These are phyloP conservation scores for Pseudovirgaria hyperparasitica DNA, from an alignment of 2,329 filamentous ascomycete species.

Conservation along the genomic window DNA sequence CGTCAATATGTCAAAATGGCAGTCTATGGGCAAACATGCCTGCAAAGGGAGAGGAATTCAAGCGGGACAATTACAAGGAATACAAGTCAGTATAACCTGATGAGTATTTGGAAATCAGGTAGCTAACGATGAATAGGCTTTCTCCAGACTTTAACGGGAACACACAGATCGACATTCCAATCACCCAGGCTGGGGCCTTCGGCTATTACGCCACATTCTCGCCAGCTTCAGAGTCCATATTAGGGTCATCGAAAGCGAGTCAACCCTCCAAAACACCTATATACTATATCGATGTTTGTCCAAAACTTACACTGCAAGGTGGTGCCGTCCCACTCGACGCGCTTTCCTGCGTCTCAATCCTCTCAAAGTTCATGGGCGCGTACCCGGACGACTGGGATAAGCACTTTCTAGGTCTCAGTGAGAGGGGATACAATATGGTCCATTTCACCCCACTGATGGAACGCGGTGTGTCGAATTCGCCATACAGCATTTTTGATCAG, in stretches of 20 bases:
- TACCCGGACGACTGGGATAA: conserved; percentile 84
- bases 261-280: conserved; percentile 56
- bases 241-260: conserved; percentile 33
- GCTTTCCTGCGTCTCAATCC: conserved; percentile 80
- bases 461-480: conserved; percentile 83
- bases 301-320: conserved; percentile 61
- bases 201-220: conserved; percentile 90
- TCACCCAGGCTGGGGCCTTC: conserved; percentile 74
- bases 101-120: background rate
- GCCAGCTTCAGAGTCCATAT: conserved; percentile 54
- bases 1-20: conserved; percentile 87
- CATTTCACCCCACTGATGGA: conserved; percentile 93
- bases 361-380: conserved; percentile 96
- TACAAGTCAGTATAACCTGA: conserved; percentile 58
- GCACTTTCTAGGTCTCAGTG: conserved; percentile 76
- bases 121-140: conserved; percentile 44
- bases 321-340: conserved; percentile 69
- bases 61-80: conserved; percentile 67
- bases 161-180: conserved; percentile 79
- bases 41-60: conserved; percentile 59
- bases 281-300: conserved; percentile 92
- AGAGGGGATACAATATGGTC: conserved; percentile 95
- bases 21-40: conserved; percentile 97
- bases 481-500: conserved; percentile 94
- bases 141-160: conserved; percentile 85